A percentile compares a stretch with the other conserved stretches of the same genome.
phyloP scores from a whole-genome alignment of 148 eudicot species.

The Hydrangea macrophylla region DNA sequence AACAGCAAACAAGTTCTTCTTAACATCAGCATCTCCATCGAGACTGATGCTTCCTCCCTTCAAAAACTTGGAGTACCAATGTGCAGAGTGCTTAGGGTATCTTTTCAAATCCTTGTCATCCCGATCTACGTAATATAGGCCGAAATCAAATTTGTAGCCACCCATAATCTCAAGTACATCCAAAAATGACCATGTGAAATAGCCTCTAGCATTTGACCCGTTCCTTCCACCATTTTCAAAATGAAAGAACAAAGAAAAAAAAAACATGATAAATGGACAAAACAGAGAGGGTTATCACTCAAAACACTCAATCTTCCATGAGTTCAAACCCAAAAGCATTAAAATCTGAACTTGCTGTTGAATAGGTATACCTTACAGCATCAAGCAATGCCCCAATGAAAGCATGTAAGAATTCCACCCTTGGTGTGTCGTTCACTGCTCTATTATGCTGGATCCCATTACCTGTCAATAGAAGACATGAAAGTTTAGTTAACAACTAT shows the following conservation, averaged over 20 bases:
- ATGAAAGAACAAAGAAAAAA: not conserved
- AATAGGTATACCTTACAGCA: slow-evolving; percentile 45
- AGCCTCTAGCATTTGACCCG: slow-evolving; percentile 25
- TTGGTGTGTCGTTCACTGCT: slow-evolving; percentile 32
- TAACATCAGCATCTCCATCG: not conserved
- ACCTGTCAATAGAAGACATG: slow-evolving; percentile 40
- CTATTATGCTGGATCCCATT: slow-evolving; percentile 25
- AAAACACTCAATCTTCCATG: not conserved
- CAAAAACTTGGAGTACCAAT: slow-evolving; percentile 27
- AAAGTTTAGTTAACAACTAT: no score
- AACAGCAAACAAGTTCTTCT: no score
- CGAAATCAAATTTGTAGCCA: slow-evolving; percentile 9
- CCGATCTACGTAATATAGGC: slow-evolving; percentile 25
- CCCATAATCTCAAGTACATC: slow-evolving; percentile 21
- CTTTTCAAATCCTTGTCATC: slow-evolving; percentile 22
- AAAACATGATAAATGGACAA: not conserved
- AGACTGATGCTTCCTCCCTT: slow-evolving; percentile 12
- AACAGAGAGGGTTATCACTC: no score
- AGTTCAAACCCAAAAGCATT: no score
- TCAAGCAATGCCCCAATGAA: slow-evolving; percentile 45
- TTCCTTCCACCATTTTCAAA: slow-evolving; percentile 14
- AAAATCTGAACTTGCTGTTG: no score
- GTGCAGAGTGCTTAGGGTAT: slow-evolving; percentile 24
- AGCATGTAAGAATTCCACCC: slow-evolving; percentile 44
- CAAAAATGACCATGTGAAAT: slow-evolving; percentile 22